Percentiles rank a stretch among this genome's conserved stretches.
These are phyloP conservation scores for Candida namnaoensis DNA, from an alignment of 805 yeast species.

Conservation along the genomic window DNA sequence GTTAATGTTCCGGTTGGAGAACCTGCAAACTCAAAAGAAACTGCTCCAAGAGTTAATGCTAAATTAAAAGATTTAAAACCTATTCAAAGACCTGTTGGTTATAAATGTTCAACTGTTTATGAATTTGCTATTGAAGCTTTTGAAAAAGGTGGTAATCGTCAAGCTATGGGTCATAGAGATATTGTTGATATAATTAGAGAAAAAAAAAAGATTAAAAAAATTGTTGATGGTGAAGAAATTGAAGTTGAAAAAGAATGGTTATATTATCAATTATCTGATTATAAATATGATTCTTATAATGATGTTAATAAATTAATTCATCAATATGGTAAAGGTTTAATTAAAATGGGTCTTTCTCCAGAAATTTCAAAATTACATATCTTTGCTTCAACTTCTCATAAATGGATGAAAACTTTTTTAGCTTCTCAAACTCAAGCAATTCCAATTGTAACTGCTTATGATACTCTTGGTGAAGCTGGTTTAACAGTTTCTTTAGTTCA, in stretches of 20 bases:
- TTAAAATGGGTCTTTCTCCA: slow-evolving; percentile 63
- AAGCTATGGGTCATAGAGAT: slow-evolving; percentile 74
- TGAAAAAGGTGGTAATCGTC: slow-evolving; percentile 40
- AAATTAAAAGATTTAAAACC: slow-evolving; percentile 36
- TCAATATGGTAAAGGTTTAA: slow-evolving; percentile 66
- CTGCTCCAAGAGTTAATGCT: slow-evolving; percentile 71
- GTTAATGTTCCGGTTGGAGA: slow-evolving; percentile 57
- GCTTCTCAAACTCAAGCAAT: slow-evolving; percentile 74
- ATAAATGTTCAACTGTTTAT: slow-evolving; percentile 58
- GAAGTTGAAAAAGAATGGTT: slow-evolving; percentile 82
- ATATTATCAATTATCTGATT: slow-evolving; percentile 71
- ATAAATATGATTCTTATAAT: slow-evolving; percentile 54
- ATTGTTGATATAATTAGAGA: slow-evolving; percentile 69
- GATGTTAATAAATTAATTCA: slow-evolving; percentile 43
- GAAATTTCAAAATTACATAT: slow-evolving; percentile 57
- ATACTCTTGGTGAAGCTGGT: slow-evolving; percentile 86
- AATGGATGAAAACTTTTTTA: slow-evolving; percentile 84
- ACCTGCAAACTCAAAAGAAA: slow-evolving; percentile 62
- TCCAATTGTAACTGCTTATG: slow-evolving; percentile 93
- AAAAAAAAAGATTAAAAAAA: slow-evolving; percentile 61
- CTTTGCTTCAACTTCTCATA: slow-evolving; percentile 80
- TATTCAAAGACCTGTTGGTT: slow-evolving; percentile 52
- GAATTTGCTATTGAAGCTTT: slow-evolving; percentile 62
- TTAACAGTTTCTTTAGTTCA: slow-evolving; percentile 78
- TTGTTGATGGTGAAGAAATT: slow-evolving; percentile 65